Base-by-base conservation (phyloP, 495 filamentous ascomycete genomes). In the Daldinia caldariorum region DNA sequence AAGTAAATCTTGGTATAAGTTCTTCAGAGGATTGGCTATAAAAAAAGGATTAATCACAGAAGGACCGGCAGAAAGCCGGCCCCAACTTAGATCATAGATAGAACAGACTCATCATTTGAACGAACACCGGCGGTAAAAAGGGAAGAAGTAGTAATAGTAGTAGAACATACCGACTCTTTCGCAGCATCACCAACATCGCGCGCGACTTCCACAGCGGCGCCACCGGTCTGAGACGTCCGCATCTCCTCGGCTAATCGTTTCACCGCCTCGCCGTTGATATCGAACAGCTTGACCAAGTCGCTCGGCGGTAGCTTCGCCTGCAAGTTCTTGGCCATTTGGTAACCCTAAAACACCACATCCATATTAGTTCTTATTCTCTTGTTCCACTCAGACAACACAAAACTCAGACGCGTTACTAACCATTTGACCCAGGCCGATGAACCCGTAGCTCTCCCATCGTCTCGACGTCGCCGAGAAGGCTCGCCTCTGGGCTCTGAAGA, bases 371-470 rank as follows among this genome's bases (percentile, higher is more conserved):
- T 1, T 35, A 60, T 57, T 45, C 14, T 1, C 29, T 53, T 38
- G 6, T 26, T 26, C 29, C n/a, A 16, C 49, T 26, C 26, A 26
- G 3, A 1, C 1, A 3, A 29, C 20, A 31, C 39, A 32, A 32
- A 67, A 32, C 13, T 31, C 9, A 57, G n/a, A 35, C 54, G 71
- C 88, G 53, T 85, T 1, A 26, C 26, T 26, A 26, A 93, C 93
- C 93, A 97, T 97, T 74, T 92, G 90, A 7, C 93, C 93, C 31
- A 97, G 80, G 3, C 93, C 93, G 69, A 97, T 89, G 78, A 97
- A 96, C 12, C 92, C 93, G 85, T 89, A 94, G 70, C 85, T 89
- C 66, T 88, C 87, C 72, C 87, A 79, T 61, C 86, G 80, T 31
- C 75, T 80, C 38, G 79, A 31, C 5, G 87, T 85, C 0, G 79